A percentile compares a stretch with the other conserved stretches of the same genome.
These are phyloP conservation scores for Wickerhamiella pararugosa DNA, from an alignment of 1,139 yeast genomes.

Conservation along the genomic window DNA sequence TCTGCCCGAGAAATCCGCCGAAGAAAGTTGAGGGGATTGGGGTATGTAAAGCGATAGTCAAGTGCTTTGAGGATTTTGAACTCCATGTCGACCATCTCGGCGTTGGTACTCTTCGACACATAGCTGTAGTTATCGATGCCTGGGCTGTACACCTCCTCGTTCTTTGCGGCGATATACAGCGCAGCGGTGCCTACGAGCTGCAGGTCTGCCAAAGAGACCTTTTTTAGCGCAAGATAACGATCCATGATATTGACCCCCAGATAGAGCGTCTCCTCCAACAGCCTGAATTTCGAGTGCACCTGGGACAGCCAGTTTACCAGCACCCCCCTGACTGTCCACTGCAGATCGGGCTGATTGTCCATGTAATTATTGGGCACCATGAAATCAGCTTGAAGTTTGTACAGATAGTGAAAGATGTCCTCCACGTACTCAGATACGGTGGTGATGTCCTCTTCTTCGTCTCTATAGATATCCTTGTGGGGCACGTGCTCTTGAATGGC, in stretches of 20 bases:
- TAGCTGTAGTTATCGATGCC: constrained; percentile 77
- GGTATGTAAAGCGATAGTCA: constrained; percentile 69
- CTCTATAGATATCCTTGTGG: constrained; percentile 78
- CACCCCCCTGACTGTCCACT: constrained; percentile 73
- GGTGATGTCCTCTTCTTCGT: constrained; percentile 79
- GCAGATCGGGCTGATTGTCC: constrained; percentile 47
- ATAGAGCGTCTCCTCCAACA: constrained; percentile 81
- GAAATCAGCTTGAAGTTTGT: constrained; percentile 57
- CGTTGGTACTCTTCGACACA: constrained; percentile 74
- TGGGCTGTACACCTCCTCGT: constrained; percentile 89
- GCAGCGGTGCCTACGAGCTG: constrained; percentile 88
- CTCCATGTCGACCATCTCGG: constrained; percentile 79
- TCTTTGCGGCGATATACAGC: constrained; percentile 83
- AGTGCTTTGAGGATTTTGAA: constrained; percentile 63
- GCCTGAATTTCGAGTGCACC: constrained; percentile 73
- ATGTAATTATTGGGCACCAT: constrained; percentile 68
- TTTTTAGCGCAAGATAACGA: constrained; percentile 67
- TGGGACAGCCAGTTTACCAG: constrained; percentile 92
- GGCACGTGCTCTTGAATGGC: background rate
- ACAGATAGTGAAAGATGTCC: constrained; percentile 71
- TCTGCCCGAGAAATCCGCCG: constrained; percentile 92
- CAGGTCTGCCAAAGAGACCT: constrained; percentile 67
- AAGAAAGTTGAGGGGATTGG: constrained; percentile 87
- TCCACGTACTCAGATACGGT: constrained; percentile 90
- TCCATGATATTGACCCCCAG: constrained; percentile 85